These are phyloP conservation scores for Entelexis paramagnoliae DNA, from an alignment of 1,139 yeast genomes.

Conservation along the genomic window DNA sequence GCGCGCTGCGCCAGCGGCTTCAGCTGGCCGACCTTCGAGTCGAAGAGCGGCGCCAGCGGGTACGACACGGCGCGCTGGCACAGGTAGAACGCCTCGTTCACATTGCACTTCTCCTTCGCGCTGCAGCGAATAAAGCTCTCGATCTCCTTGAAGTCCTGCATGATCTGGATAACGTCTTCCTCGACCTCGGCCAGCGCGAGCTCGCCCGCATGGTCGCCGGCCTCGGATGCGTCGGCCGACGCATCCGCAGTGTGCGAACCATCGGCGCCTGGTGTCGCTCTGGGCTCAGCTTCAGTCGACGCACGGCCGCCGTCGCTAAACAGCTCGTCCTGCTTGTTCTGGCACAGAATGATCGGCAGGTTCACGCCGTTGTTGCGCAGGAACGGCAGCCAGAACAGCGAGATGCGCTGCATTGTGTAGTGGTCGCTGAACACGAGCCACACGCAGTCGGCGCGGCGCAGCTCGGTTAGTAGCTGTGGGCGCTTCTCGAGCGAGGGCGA, in stretches of 20 bases:
- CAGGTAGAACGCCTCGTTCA: constrained; percentile 77
- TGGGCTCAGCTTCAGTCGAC: neutral
- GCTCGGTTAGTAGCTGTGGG: constrained; percentile 52
- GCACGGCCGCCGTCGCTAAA: neutral
- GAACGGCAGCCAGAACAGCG: constrained; percentile 89
- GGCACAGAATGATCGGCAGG: constrained; percentile 76
- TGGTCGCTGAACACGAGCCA: constrained; percentile 91
- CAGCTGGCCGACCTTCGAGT: constrained; percentile 74
- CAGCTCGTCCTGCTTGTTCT: constrained; percentile 46
- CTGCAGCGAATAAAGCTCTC: constrained; percentile 85
- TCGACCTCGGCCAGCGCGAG: constrained; percentile 34
- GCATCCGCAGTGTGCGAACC: too few species aligned
- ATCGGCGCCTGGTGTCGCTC: neutral
- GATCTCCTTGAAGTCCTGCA: constrained; percentile 86
- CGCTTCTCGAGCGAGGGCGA: constrained; percentile 49
- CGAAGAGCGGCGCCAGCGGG: constrained; percentile 89
- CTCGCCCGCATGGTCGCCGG: neutral
- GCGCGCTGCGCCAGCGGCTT: constrained; percentile 73
- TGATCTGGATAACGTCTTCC: constrained; percentile 76
- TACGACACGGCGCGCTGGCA: constrained; percentile 88
- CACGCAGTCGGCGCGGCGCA: constrained; percentile 78
- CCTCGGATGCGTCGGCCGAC: neutral
- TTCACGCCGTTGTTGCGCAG: constrained; percentile 88
- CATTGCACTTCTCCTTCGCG: constrained; percentile 68
- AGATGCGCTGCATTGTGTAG: constrained; percentile 83